A percentile compares a stretch with the other conserved stretches of the same genome.
Conservation (phyloP, 2,329 filamentous ascomycete species). For the Epicoccum sorghinum region DNA sequence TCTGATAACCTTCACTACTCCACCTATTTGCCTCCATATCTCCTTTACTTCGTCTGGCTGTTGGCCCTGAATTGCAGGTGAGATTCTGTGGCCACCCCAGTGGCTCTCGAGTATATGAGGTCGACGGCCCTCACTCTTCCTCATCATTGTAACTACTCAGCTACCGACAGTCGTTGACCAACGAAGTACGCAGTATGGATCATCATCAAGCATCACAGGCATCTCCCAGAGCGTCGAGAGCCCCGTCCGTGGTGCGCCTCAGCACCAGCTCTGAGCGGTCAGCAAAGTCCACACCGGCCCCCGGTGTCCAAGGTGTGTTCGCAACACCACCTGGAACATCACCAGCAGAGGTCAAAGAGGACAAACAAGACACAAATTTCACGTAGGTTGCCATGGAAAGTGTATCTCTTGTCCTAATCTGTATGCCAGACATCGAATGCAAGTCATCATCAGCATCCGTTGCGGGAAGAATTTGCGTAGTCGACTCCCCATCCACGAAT, state of each 20-base stretch:
- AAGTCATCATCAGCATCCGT: conserved; percentile 20
- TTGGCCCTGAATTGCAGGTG: too few species aligned
- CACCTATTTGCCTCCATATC: too few species aligned
- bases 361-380: background rate
- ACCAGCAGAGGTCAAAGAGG: background rate
- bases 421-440: conserved; percentile 13
- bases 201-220: background rate
- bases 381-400: background rate
- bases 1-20: too few species aligned
- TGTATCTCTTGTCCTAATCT: too few species aligned
- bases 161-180: background rate
- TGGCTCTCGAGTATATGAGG: too few species aligned
- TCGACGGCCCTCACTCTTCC: too few species aligned
- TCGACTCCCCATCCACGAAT: conserved; percentile 16
- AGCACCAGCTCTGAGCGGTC: background rate
- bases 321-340: background rate
- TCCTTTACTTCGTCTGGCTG: too few species aligned
- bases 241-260: background rate
- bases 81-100: too few species aligned
- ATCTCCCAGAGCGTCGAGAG: background rate
- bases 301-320: background rate
- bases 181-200: background rate
- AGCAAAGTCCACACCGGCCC: background rate
- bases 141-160: background rate
- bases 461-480: conserved; percentile 16